A percentile compares a stretch with the other conserved stretches of the same genome.
Conservation (phyloP, 2,329 filamentous ascomycete genomes). For the Talaromyces piceae region DNA sequence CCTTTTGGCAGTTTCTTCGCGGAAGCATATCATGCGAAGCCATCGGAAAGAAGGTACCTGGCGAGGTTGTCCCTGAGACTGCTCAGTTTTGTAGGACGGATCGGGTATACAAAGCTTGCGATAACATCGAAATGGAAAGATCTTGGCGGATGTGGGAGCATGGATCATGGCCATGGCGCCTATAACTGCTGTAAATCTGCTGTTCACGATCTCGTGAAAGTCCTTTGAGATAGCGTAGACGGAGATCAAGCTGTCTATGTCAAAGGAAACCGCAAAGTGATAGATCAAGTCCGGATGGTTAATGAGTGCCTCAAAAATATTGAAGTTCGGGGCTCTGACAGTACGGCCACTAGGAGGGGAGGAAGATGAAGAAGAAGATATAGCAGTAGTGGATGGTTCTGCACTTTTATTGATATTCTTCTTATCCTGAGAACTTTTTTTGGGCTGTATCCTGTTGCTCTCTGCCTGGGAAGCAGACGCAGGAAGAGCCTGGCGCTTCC, state of each 20-base stretch:
- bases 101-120: constrained; percentile 51
- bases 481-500: neutral
- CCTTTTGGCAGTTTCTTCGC: constrained; percentile 51
- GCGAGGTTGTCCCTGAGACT: constrained; percentile 31
- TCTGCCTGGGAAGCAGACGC: neutral
- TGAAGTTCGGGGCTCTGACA: constrained; percentile 2
- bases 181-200: constrained; percentile 53
- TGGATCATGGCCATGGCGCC: constrained; percentile 47
- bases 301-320: constrained; percentile 12
- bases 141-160: constrained; percentile 47
- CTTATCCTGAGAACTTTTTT: neutral
- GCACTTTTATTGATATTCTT: neutral
- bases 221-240: constrained; percentile 58
- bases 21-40: constrained; percentile 58
- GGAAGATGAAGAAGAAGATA: no score
- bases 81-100: constrained; percentile 35
- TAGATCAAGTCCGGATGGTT: constrained; percentile 44
- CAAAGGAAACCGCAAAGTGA: constrained; percentile 49
- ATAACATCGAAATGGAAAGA: constrained; percentile 59
- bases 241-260: constrained; percentile 50
- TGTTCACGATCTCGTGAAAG: constrained; percentile 55
- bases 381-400: neutral
- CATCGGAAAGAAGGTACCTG: constrained; percentile 59
- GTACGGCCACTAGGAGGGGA: neutral
- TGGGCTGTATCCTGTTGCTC: neutral